Evolutionary conservation across 2,329 filamentous ascomycete species (phyloP), one percentile per base, ranked within the genome.

Genomic region (Ophiosphaerella herpotricha): DNA sequence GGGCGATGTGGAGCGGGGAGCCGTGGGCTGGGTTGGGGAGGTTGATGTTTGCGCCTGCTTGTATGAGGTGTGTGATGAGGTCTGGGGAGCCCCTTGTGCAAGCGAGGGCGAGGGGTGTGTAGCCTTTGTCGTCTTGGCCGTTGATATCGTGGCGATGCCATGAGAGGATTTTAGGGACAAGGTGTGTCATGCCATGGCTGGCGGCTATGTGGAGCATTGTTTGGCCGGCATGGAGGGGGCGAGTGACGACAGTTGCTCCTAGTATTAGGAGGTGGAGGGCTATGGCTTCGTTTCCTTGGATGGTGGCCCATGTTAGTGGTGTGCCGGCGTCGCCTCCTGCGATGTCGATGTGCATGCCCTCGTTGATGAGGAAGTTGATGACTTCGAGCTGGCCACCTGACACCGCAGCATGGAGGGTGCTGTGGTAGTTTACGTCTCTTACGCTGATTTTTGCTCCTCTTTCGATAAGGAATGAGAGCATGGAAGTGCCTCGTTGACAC

Each of bases 11-110:
- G 4, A 52, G 36, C 13, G 49, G 44, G 23, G 45, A 43, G 38
- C 60, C 55, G 23, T 40, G 40, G 23, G 44, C 50, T 9, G 43
- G 42, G 23, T 52, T 45, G 6, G 41, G 26, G 6, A 47, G 24
- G 35, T 61, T 51, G 9, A 58, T 48, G 35, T 63, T 44, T 24
- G 63, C 58, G 36, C 61, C 58, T 35, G 46, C 46, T n/a, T 50
- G 45, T 7, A 67, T 48, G 18, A 67, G 57, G 3, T 38, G 33
- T n/a, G 23, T 5, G 33, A 61, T 49, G 11, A 58, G 48, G 2
- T 46, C 35, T 0, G 37, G 37, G 2, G 50, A 54, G 4, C 52
- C 54, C 5, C 39, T 38, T 13, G 46, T 54, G 42, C 55, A 64
- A 7, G 61, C 57, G 26, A 50, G 39, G 2, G 36, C 18, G 14